phyloP scores from a whole-genome alignment of 495 filamentous ascomycete species.

The Mytilinidion resinicola region DNA sequence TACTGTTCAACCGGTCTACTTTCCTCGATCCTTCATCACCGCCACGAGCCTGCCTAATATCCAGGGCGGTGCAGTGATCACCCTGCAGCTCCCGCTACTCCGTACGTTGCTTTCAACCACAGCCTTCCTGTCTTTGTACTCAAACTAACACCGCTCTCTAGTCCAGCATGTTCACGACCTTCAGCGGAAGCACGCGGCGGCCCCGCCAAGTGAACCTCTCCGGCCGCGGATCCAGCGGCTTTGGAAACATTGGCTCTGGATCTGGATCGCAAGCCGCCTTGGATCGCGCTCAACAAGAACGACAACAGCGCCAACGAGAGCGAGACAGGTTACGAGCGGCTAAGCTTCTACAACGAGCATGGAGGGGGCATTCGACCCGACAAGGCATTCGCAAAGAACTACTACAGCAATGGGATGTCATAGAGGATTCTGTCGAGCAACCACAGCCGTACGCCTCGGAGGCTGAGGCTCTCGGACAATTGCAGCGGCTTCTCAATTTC shows the following conservation, averaged over 20 bases:
- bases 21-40: too few relatives aligned
- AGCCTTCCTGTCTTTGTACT: neutral
- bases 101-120: neutral
- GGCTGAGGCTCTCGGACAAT: conserved; percentile 39
- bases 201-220: conserved; percentile 91
- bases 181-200: conserved; percentile 79
- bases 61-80: too few relatives aligned
- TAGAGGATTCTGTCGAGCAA: conserved; percentile 45
- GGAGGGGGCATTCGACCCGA: conserved; percentile 71
- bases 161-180: conserved; percentile 72
- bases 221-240: conserved; percentile 72
- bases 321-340: conserved; percentile 70
- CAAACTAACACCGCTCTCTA: neutral
- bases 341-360: conserved; percentile 68
- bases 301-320: conserved; percentile 72
- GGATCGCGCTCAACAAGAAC: conserved; percentile 78
- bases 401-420: conserved; percentile 62
- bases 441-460: conserved; percentile 42
- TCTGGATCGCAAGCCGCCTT: conserved; percentile 68
- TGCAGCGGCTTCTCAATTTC: conserved; percentile 37
- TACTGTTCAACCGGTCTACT: too few relatives aligned
- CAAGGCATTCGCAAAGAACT: conserved; percentile 50
- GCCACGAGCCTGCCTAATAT: too few relatives aligned
- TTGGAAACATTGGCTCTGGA: conserved; percentile 45
- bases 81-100: too few relatives aligned